These are phyloP conservation scores for Kuraishia hungarica DNA, from an alignment of 805 yeast genomes.

Conservation along the genomic window DNA sequence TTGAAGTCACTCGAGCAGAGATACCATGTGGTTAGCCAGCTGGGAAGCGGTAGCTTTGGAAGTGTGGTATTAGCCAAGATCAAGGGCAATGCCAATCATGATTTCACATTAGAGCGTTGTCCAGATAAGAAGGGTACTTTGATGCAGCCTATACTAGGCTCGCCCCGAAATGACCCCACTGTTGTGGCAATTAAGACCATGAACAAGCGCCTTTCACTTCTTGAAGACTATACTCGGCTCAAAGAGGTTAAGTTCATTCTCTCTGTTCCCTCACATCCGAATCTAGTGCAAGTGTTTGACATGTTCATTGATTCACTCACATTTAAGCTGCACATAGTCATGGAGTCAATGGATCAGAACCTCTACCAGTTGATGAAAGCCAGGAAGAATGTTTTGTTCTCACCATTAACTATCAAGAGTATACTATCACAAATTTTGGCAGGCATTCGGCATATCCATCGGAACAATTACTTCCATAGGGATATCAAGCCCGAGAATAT, in stretches of 20 bases:
- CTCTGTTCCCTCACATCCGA: slow-evolving; percentile 61
- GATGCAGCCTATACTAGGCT: slow-evolving; percentile 30
- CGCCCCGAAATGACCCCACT: slow-evolving; percentile 8
- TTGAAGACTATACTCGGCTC: slow-evolving; percentile 48
- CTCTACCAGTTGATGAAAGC: slow-evolving; percentile 68
- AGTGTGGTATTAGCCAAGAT: slow-evolving; percentile 56
- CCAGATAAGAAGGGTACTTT: slow-evolving; percentile 33
- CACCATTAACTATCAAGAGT: slow-evolving; percentile 52
- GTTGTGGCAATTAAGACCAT: slow-evolving; percentile 78
- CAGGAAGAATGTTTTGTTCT: slow-evolving; percentile 44
- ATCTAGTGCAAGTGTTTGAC: slow-evolving; percentile 69
- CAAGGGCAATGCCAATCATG: slow-evolving; percentile 10
- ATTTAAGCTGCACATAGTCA: slow-evolving; percentile 64
- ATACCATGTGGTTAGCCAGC: slow-evolving; percentile 40
- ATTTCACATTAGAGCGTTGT: slow-evolving; percentile 11
- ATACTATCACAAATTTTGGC: slow-evolving; percentile 62
- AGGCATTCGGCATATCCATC: slow-evolving; percentile 80
- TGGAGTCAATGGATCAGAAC: slow-evolving; percentile 85
- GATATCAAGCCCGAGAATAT: slow-evolving; percentile 94
- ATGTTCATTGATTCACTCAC: slow-evolving; percentile 61
- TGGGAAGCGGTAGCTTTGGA: slow-evolving; percentile 78
- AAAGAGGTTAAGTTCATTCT: slow-evolving; percentile 64
- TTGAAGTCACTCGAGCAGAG: slow-evolving; percentile 29
- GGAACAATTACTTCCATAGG: slow-evolving; percentile 63
- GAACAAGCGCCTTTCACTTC: slow-evolving; percentile 42